These are phyloP conservation scores for Globisporangium echinulatum DNA, from an alignment of 352 stramenopile genomes.

Conservation along the genomic window DNA sequence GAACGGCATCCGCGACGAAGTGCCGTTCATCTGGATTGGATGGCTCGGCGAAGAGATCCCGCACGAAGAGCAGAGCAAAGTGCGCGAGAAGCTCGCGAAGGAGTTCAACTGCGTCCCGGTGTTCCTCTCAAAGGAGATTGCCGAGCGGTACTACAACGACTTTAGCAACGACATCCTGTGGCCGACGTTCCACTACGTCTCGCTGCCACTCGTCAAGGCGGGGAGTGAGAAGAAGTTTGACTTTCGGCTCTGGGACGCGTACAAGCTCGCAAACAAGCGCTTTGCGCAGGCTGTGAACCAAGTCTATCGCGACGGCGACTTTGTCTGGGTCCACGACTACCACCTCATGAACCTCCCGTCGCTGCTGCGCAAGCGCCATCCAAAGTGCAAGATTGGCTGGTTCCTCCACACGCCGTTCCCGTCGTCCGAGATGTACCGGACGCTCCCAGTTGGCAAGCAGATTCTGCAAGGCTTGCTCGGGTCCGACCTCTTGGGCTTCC, in stretches of 20 bases:
- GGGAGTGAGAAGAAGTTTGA: slow-evolving; percentile 90
- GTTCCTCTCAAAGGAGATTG: slow-evolving; percentile 85
- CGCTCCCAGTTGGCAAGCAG: slow-evolving; percentile 70
- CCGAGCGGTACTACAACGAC: slow-evolving; percentile 89
- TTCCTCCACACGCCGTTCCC: slow-evolving; percentile 89
- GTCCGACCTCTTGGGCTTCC: slow-evolving; percentile 80
- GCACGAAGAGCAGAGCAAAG: slow-evolving; percentile 74
- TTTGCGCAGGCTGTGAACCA: slow-evolving; percentile 82
- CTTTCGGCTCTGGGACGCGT: slow-evolving; percentile 79
- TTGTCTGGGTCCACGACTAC: slow-evolving; percentile 88
- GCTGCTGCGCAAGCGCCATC: slow-evolving; percentile 70
- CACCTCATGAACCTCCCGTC: slow-evolving; percentile 86
- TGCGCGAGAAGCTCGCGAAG: slow-evolving; percentile 72
- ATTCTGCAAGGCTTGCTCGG: slow-evolving; percentile 71
- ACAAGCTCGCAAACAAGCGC: slow-evolving; percentile 81
- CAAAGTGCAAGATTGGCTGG: slow-evolving; percentile 76
- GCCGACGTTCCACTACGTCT: slow-evolving; percentile 90
- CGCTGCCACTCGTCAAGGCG: slow-evolving; percentile 81
- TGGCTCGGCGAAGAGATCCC: slow-evolving; percentile 87
- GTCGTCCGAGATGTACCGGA: slow-evolving; percentile 79
- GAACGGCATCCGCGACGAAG: slow-evolving; percentile 81
- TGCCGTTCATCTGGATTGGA: slow-evolving; percentile 90
- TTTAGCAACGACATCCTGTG: slow-evolving; percentile 91
- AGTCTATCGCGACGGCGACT: slow-evolving; percentile 84
- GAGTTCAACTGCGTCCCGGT: slow-evolving; percentile 89